Evolutionary conservation across 331 rosid genomes (phyloP).

Genomic region (Prunus yedoensis): DNA sequence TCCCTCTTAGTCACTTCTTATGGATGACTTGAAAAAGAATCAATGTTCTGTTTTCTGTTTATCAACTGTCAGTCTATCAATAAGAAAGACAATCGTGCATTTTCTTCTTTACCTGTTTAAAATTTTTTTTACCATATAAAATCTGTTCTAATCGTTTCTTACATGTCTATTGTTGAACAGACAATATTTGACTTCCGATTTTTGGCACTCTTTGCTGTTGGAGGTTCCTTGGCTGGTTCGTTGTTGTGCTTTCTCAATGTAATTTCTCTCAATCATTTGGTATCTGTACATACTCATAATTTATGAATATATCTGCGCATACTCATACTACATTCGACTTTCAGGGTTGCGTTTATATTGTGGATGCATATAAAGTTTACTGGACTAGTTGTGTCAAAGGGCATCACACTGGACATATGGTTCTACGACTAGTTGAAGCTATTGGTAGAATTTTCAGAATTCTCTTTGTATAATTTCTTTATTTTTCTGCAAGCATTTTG

Average conservation of each 20-base stretch:
- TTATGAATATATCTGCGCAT: conserved; percentile 16
- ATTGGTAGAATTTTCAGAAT: conserved; percentile 57
- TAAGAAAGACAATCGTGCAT: not conserved
- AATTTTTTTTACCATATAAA: not conserved
- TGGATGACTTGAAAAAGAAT: not conserved
- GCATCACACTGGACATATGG: conserved; percentile 88
- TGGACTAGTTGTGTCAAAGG: conserved; percentile 97
- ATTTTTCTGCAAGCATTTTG: not conserved
- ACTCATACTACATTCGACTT: conserved; percentile 1
- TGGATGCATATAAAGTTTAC: conserved; percentile 85
- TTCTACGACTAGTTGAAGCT: conserved; percentile 91
- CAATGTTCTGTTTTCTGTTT: not conserved
- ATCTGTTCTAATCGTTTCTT: conserved; percentile 9
- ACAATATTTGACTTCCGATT: conserved; percentile 89
- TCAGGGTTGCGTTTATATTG: conserved; percentile 83
- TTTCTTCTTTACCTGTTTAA: not conserved
- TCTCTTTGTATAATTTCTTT: not conserved
- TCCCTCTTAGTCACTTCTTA: not conserved
- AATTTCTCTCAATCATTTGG: conserved; percentile 24
- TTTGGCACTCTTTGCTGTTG: conserved; percentile 93
- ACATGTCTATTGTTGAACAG: conserved; percentile 47
- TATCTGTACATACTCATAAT: not conserved
- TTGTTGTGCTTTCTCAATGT: conserved; percentile 95
- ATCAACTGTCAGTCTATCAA: not conserved
- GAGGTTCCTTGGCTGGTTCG: conserved; percentile 95